Evolutionary conservation across 257 asterid species (phyloP).

Genomic region (Primulina huaijiensis): DNA sequence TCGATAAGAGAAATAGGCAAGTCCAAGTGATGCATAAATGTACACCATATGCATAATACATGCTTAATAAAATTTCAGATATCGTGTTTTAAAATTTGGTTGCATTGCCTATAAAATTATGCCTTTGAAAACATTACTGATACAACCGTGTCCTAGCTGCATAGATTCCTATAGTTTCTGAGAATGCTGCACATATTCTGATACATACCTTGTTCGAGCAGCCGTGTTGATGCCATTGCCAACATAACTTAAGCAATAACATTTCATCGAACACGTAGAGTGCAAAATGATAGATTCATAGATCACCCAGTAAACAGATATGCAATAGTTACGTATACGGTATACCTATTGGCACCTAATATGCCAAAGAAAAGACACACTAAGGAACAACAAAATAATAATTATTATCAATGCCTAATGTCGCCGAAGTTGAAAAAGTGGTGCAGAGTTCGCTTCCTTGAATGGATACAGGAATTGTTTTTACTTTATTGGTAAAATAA

Average conservation of each 20-base stretch:
- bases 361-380: neutral
- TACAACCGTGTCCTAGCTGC: neutral
- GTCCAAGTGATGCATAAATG: neutral
- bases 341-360: neutral
- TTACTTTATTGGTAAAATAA: too few relatives aligned
- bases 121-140: neutral
- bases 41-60: neutral
- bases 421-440: too few relatives aligned
- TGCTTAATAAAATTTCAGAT: neutral
- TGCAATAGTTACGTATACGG: too few relatives aligned
- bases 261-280: neutral
- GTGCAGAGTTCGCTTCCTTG: too few relatives aligned
- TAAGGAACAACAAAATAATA: neutral
- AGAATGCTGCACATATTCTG: neutral
- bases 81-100: neutral
- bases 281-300: neutral
- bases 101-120: neutral
- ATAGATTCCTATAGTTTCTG: neutral
- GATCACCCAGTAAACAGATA: neutral
- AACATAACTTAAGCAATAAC: too few relatives aligned
- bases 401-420: neutral
- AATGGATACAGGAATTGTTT: too few relatives aligned
- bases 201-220: neutral
- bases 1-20: neutral
- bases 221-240: neutral